These are phyloP conservation scores for Eucalyptus regnans DNA, from an alignment of 345 rosid genomes.

Conservation along the genomic window DNA sequence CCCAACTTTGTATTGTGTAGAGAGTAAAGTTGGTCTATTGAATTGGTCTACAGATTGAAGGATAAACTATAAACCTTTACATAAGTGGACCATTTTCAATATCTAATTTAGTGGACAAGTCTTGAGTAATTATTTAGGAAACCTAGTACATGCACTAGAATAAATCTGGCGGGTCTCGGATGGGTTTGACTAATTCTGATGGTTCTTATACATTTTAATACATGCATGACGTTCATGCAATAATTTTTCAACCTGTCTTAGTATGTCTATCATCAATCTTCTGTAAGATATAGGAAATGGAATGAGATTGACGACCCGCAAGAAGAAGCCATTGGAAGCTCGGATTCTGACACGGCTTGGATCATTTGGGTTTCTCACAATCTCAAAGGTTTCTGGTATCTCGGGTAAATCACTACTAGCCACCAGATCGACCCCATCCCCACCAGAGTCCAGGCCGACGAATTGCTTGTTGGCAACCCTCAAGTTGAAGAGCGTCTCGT, in stretches of 20 bases:
- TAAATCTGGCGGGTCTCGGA: not conserved
- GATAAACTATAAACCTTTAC: not conserved
- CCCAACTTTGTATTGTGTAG: not conserved
- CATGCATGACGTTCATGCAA: not conserved
- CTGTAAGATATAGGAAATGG: not conserved
- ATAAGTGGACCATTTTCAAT: not conserved
- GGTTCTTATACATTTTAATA: not conserved
- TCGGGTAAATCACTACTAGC: slow-evolving; percentile 9
- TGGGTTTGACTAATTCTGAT: not conserved
- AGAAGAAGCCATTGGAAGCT: slow-evolving; percentile 38
- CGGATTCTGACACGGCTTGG: slow-evolving; percentile 29
- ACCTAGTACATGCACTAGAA: not conserved
- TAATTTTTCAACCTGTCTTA: not conserved
- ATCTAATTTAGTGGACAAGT: not conserved
- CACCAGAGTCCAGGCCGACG: slow-evolving; percentile 18
- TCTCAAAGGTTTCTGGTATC: slow-evolving; percentile 25
- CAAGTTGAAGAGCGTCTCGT: slow-evolving; percentile 21
- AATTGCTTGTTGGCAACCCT: slow-evolving; percentile 38
- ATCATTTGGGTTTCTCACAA: slow-evolving; percentile 14
- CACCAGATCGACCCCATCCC: slow-evolving; percentile 11
- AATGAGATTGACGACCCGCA: slow-evolving; percentile 20
- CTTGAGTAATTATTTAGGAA: not conserved
- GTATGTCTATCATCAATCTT: not conserved
- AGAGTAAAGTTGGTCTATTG: too few relatives aligned
- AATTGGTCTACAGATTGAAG: not conserved